Percentiles rank a stretch among this genome's conserved stretches.
phyloP scores from a whole-genome alignment of 176 grass and related monocot species.

The Melocanna baccifera region DNA sequence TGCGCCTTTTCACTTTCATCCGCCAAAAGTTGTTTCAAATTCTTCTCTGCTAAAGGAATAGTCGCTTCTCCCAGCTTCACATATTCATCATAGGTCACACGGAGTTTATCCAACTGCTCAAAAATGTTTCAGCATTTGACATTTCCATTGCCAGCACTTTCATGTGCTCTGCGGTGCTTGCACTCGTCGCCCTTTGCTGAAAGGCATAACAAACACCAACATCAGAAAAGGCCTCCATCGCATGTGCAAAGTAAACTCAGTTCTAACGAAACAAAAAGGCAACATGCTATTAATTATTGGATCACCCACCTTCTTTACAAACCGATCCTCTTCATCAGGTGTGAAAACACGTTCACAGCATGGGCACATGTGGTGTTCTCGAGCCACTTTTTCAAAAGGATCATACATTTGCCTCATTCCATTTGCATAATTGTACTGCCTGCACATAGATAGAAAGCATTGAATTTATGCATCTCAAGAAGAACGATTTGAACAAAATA shows the following conservation, averaged over 20 bases:
- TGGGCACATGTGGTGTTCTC: slow-evolving; percentile 74
- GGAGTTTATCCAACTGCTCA: slow-evolving; percentile 81
- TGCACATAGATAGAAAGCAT: slow-evolving; percentile 34
- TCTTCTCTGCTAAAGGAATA: slow-evolving; percentile 82
- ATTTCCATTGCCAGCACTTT: slow-evolving; percentile 55
- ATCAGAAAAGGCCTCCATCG: background rate
- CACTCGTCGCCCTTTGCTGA: slow-evolving; percentile 80
- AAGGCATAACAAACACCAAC: slow-evolving; percentile 28
- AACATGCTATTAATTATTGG: slow-evolving; percentile 5
- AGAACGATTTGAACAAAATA: slow-evolving; percentile 20
- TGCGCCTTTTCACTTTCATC: slow-evolving; percentile 73
- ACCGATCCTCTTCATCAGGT: slow-evolving; percentile 83
- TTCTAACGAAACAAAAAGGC: slow-evolving; percentile 13
- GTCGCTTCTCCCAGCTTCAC: slow-evolving; percentile 64
- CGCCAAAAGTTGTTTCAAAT: slow-evolving; percentile 59
- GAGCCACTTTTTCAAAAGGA: slow-evolving; percentile 79
- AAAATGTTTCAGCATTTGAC: slow-evolving; percentile 62
- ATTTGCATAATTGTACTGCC: slow-evolving; percentile 61
- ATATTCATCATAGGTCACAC: slow-evolving; percentile 70
- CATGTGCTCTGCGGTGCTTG: slow-evolving; percentile 62
- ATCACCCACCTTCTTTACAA: slow-evolving; percentile 65
- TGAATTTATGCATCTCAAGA: background rate
- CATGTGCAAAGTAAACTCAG: slow-evolving; percentile 5
- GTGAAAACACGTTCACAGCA: slow-evolving; percentile 90
- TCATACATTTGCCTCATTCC: slow-evolving; percentile 86